Conservation (phyloP, 345 rosid genomes). For the rapeseed (Brassica napus) region DNA sequence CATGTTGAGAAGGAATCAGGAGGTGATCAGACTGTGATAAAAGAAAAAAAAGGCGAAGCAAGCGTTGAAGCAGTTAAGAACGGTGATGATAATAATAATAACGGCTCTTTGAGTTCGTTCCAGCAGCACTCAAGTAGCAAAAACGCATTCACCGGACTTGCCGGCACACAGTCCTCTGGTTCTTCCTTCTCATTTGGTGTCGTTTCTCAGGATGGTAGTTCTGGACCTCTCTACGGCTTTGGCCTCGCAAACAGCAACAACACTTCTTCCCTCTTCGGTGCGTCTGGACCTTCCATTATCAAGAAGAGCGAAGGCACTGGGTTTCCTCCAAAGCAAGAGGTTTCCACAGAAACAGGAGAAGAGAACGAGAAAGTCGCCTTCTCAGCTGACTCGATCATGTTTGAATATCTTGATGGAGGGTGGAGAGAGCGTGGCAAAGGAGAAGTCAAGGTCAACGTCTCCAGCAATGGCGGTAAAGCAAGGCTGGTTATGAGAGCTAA, state of each 20-base stretch:
- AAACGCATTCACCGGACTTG: constrained; percentile 94
- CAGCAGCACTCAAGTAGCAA: constrained; percentile 91
- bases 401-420: constrained; percentile 65
- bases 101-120: constrained; percentile 65
- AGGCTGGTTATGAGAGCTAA: constrained; percentile 87
- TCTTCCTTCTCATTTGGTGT: constrained; percentile 71
- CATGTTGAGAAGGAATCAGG: constrained; percentile 43
- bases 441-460: constrained; percentile 80
- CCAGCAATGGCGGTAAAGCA: constrained; percentile 59
- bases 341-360: constrained; percentile 87
- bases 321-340: constrained; percentile 75
- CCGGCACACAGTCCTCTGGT: constrained; percentile 80
- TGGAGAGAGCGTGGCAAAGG: constrained; percentile 99
- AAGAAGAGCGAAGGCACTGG: constrained; percentile 62
- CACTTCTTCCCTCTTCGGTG: constrained; percentile 53
- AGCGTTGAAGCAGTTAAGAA: constrained; percentile 45
- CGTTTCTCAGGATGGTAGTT: constrained; percentile 46
- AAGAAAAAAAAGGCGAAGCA: constrained; percentile 46
- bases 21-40: constrained; percentile 41
- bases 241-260: constrained; percentile 61
- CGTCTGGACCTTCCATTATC: constrained; percentile 50
- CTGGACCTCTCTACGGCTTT: constrained; percentile 55
- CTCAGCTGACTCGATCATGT: constrained; percentile 73
- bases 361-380: constrained; percentile 82
- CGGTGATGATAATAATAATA: constrained; percentile 45